Evolutionary conservation across 352 stramenopile species (phyloP).

Genomic region (Phytophthora pluvialis): DNA sequence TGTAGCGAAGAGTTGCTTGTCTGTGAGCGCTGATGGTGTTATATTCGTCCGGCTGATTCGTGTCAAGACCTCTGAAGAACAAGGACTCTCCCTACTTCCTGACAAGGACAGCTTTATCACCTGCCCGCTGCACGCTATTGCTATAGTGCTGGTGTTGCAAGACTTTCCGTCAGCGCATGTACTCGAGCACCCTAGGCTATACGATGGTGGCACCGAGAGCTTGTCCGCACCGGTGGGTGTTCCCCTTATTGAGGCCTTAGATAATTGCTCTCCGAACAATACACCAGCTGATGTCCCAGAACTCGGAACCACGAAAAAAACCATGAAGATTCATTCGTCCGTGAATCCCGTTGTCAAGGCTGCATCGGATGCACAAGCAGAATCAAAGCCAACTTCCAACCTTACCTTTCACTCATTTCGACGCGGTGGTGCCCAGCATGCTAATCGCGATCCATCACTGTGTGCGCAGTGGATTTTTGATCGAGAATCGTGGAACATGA

Average conservation of each 20-base stretch:
- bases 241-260: constrained; percentile 1
- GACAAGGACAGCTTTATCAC: constrained; percentile 18
- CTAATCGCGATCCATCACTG: constrained; percentile 3
- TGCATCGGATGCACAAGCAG: neutral
- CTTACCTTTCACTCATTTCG: constrained; percentile 7
- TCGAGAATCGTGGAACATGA: constrained; percentile 16
- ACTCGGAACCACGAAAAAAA: neutral
- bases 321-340: constrained; percentile 4
- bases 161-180: neutral
- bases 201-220: neutral
- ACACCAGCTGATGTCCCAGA: neutral
- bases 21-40: neutral
- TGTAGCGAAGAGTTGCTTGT: constrained; percentile 22
- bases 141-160: constrained; percentile 6
- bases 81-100: constrained; percentile 4
- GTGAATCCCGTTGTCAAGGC: constrained; percentile 9
- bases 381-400: neutral
- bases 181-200: neutral
- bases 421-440: neutral
- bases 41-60: constrained; percentile 22
- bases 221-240: neutral
- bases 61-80: constrained; percentile 8
- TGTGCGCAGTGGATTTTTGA: constrained; percentile 17
- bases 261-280: neutral
- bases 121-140: constrained; percentile 5